Evolutionary conservation across 2,329 filamentous ascomycete species (phyloP).

Genomic region (Trichophyton schoenleinii): DNA sequence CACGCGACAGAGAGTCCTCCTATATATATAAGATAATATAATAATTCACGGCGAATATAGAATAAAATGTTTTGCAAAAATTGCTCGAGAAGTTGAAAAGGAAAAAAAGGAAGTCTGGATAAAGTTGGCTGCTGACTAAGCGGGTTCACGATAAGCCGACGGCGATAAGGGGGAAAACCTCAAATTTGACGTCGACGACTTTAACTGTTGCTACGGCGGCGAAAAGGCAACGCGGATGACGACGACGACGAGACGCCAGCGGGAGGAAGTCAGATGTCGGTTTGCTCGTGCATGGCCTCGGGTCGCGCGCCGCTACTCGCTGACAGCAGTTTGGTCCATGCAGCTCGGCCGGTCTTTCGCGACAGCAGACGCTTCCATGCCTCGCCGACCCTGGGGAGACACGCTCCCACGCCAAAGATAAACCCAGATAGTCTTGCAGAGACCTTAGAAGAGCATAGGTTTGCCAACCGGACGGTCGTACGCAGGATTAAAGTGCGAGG

Average conservation of each 20-base stretch:
- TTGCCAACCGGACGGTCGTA: conserved; percentile 16
- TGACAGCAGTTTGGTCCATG: not conserved
- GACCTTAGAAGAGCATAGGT: conserved; percentile 26
- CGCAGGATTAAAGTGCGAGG: not conserved
- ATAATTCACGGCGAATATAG: no score
- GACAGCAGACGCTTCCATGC: conserved; percentile 12
- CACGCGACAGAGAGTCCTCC: not conserved
- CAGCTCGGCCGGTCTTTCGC: conserved; percentile 6
- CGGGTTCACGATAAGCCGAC: not conserved
- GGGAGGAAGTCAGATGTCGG: not conserved
- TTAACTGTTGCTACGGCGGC: no score
- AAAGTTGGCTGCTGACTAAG: not conserved
- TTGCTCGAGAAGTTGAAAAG: not conserved
- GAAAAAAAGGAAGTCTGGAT: not conserved
- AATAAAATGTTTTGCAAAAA: not conserved
- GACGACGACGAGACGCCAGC: not conserved
- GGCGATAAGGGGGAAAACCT: not conserved
- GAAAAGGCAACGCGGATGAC: not conserved
- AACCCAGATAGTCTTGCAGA: conserved; percentile 19
- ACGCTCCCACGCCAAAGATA: conserved; percentile 10
- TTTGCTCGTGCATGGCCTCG: not conserved
- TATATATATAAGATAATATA: not conserved
- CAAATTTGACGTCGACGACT: not conserved
- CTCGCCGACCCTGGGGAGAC: conserved; percentile 5
- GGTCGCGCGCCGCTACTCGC: not conserved